A percentile compares a stretch with the other conserved stretches of the same genome.
Conservation (phyloP, 2,329 filamentous ascomycete genomes). For the Mycogone perniciosa region DNA sequence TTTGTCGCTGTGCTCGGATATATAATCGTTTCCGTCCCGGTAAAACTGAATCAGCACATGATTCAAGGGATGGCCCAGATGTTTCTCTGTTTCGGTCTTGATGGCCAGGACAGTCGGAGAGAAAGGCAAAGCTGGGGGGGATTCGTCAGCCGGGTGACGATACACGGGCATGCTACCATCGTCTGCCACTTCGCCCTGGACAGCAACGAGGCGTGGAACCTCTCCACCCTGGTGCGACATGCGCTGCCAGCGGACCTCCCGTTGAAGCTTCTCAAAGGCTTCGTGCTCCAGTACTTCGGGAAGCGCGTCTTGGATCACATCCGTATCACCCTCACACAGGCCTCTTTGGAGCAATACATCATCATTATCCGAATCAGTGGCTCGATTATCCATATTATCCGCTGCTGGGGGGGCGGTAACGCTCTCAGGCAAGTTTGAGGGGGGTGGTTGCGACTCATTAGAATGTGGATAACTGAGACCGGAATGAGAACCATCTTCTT, state of each 20-base stretch:
- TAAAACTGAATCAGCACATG: constrained; percentile 93
- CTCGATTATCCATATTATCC: background rate
- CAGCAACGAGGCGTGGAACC: constrained; percentile 84
- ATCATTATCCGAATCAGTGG: background rate
- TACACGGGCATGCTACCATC: constrained; percentile 84
- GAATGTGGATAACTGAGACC: background rate
- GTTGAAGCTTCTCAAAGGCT: constrained; percentile 63
- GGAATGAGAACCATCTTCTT: background rate
- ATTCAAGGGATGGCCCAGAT: constrained; percentile 75
- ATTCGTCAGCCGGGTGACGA: constrained; percentile 86
- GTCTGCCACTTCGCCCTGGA: constrained; percentile 65
- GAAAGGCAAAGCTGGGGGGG: constrained; percentile 70
- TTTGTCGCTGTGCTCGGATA: constrained; percentile 96
- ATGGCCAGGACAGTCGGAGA: constrained; percentile 65
- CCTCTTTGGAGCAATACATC: constrained; percentile 31
- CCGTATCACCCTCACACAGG: constrained; percentile 77
- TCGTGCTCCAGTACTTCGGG: constrained; percentile 46
- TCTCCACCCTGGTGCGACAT: constrained; percentile 92
- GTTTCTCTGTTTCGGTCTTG: constrained; percentile 59
- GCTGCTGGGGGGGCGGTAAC: background rate
- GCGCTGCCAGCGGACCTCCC: constrained; percentile 78
- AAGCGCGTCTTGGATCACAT: constrained; percentile 64
- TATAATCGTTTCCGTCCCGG: constrained; percentile 81
- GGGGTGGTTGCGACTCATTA: background rate
- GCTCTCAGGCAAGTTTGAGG: background rate